Conservation (phyloP, 352 stramenopile species). For the Halophytophthora batemanensis region DNA sequence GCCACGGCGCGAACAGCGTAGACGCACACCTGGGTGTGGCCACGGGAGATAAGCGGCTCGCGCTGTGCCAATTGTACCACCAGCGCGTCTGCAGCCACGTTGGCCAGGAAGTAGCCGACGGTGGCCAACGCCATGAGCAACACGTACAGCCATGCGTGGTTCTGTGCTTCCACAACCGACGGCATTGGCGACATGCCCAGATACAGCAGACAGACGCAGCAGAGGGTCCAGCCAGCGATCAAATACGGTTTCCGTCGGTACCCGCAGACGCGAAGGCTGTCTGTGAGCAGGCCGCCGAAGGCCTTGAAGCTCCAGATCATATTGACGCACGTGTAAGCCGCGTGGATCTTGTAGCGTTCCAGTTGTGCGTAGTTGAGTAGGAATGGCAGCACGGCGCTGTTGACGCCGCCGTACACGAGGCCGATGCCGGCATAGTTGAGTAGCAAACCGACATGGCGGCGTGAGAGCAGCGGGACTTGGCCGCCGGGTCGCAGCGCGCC, state of each 20-base stretch:
- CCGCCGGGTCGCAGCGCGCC: conserved; percentile 62
- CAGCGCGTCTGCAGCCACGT: conserved; percentile 81
- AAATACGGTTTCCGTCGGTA: conserved; percentile 71
- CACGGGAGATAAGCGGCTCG: conserved; percentile 48
- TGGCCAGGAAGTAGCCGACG: conserved; percentile 84
- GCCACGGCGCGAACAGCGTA: conserved; percentile 43
- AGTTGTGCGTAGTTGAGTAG: conserved; percentile 64
- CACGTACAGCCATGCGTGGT: conserved; percentile 55
- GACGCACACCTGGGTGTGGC: conserved; percentile 53
- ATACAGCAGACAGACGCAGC: conserved; percentile 32
- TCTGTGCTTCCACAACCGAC: background rate
- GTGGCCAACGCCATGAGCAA: conserved; percentile 75
- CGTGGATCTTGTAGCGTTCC: conserved; percentile 57
- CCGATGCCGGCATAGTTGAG: conserved; percentile 72
- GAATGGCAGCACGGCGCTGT: conserved; percentile 48
- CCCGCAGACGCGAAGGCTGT: conserved; percentile 56
- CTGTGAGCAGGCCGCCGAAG: conserved; percentile 56
- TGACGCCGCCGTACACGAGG: conserved; percentile 64
- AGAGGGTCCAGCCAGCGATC: conserved; percentile 53
- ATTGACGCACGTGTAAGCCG: conserved; percentile 47
- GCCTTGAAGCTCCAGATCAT: conserved; percentile 66
- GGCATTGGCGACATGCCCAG: conserved; percentile 18
- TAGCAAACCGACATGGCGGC: conserved; percentile 48
- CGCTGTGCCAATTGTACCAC: conserved; percentile 70
- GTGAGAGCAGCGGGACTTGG: conserved; percentile 40